phyloP scores from a whole-genome alignment of 371 early-diverging fungal genomes.

The Mortierella sp. region DNA sequence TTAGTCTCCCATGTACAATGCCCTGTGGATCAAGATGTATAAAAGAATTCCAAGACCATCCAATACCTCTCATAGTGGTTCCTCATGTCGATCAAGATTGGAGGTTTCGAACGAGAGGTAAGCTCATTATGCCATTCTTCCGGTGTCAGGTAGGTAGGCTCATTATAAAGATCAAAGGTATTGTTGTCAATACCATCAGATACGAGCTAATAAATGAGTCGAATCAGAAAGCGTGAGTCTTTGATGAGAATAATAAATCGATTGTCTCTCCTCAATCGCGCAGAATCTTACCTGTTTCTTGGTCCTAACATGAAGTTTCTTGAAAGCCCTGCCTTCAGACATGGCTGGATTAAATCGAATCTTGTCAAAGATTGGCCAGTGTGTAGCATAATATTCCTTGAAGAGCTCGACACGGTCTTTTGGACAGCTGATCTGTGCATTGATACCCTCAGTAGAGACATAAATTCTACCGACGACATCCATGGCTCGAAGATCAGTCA shows the following conservation, averaged over 20 bases:
- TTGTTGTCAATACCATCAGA: constrained; percentile 59
- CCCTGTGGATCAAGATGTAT: neutral
- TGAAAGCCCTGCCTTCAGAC: constrained; percentile 71
- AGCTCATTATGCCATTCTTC: constrained; percentile 76
- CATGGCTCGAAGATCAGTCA: constrained; percentile 62
- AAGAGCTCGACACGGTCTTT: constrained; percentile 59
- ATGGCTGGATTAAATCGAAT: constrained; percentile 74
- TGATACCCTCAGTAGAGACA: constrained; percentile 78
- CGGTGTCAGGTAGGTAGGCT: constrained; percentile 74
- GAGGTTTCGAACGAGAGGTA: constrained; percentile 43
- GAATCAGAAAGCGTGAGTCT: no score
- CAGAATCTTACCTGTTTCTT: constrained; percentile 65
- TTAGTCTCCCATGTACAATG: neutral
- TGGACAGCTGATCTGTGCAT: constrained; percentile 82
- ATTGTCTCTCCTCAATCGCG: neutral
- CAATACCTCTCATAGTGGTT: constrained; percentile 80
- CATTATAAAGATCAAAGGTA: constrained; percentile 69
- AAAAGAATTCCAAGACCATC: neutral
- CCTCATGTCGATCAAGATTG: constrained; percentile 80
- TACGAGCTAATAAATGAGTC: constrained; percentile 64
- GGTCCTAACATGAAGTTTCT: constrained; percentile 72
- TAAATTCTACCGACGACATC: constrained; percentile 80
- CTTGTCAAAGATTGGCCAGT: constrained; percentile 53
- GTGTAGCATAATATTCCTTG: constrained; percentile 54
- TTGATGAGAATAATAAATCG: neutral